Percentiles rank a stretch among this genome's conserved stretches.
Evolutionary conservation across 345 rosid species (phyloP).

Genomic region (Lenwebbia sp.): DNA sequence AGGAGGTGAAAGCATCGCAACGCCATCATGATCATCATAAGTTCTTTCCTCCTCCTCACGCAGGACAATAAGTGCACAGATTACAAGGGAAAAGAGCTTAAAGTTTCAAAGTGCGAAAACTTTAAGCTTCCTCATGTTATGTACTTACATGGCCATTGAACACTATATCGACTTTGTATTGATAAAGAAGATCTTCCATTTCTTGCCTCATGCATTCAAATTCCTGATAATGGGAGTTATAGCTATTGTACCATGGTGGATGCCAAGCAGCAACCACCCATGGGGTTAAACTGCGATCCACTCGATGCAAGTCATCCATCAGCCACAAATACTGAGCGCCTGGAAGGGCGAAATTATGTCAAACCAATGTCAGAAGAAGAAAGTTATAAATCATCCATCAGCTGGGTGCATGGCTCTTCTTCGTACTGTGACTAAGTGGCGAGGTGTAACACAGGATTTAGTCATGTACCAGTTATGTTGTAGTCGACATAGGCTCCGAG

Average conservation of each 20-base stretch:
- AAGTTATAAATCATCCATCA: background rate
- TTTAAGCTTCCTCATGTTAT: background rate
- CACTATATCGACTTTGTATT: conserved; percentile 53
- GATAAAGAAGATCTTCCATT: conserved; percentile 76
- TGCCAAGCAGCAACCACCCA: conserved; percentile 89
- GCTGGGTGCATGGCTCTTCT: background rate
- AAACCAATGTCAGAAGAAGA: background rate
- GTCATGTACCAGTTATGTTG: conserved; percentile 39
- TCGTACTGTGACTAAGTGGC: background rate
- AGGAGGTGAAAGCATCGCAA: background rate
- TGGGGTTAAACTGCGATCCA: conserved; percentile 52
- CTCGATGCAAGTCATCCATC: conserved; percentile 41
- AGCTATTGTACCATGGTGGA: conserved; percentile 84
- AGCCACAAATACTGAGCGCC: conserved; percentile 72
- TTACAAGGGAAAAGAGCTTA: background rate
- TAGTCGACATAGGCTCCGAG: conserved; percentile 80
- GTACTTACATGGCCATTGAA: conserved; percentile 74
- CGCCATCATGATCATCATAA: background rate
- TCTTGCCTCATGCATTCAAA: conserved; percentile 92
- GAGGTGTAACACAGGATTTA: background rate
- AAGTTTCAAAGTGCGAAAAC: background rate
- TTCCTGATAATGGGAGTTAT: conserved; percentile 77
- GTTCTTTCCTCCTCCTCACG: background rate
- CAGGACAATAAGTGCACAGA: background rate
- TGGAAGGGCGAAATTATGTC: conserved; percentile 7